These are phyloP conservation scores for Neurospora cerealis DNA, from an alignment of 495 filamentous ascomycete genomes.

Conservation along the genomic window DNA sequence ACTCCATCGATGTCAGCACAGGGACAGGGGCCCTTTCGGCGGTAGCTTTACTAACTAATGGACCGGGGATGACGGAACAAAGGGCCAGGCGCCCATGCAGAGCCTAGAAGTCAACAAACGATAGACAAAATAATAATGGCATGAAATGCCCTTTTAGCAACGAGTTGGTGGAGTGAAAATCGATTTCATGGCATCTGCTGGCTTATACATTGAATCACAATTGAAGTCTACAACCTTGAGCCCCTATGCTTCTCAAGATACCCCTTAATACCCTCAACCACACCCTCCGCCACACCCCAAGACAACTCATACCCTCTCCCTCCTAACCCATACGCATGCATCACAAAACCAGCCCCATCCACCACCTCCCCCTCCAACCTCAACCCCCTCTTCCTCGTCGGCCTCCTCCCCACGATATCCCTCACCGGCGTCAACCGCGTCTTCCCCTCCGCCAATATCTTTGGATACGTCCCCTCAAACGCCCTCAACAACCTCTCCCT, in stretches of 20 bases:
- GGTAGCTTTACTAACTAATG: neutral
- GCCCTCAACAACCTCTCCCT: constrained; percentile 35
- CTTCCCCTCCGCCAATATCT: constrained; percentile 20
- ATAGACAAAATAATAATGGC: neutral
- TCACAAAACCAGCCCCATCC: constrained; percentile 28
- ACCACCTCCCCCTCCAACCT: constrained; percentile 32
- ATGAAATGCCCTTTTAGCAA: neutral
- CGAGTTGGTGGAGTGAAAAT: neutral
- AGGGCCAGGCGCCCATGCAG: neutral
- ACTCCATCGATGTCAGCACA: neutral
- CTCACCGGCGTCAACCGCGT: constrained; percentile 24
- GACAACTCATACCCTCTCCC: constrained; percentile 48
- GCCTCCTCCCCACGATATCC: constrained; percentile 33
- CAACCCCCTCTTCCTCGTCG: constrained; percentile 30
- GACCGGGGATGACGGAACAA: neutral
- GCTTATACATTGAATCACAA: neutral
- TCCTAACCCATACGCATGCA: constrained; percentile 57
- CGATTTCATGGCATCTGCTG: neutral
- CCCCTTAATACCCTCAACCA: constrained; percentile 20
- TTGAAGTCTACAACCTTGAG: constrained; percentile 4
- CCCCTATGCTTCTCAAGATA: constrained; percentile 9
- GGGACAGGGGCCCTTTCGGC: neutral
- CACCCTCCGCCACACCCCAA: constrained; percentile 37
- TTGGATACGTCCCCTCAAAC: constrained; percentile 29
- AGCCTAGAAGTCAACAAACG: neutral